These are phyloP conservation scores for Colletotrichum liaoningense DNA, from an alignment of 2,329 filamentous ascomycete genomes.

Conservation along the genomic window DNA sequence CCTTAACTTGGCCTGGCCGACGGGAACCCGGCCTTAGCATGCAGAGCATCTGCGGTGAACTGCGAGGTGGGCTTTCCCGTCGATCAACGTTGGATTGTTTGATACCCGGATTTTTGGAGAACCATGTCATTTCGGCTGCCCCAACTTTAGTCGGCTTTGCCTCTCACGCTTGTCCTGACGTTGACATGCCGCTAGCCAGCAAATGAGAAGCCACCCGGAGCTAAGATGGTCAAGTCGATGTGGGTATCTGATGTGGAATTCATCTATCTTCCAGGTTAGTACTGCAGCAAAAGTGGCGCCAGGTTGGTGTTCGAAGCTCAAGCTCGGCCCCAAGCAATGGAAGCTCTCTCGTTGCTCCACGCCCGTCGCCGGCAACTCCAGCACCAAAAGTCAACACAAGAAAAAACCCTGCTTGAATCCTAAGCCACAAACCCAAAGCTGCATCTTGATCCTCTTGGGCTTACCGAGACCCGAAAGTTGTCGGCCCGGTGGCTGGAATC, in stretches of 20 bases:
- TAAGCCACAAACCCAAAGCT: conserved; percentile 9
- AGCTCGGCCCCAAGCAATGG: background rate
- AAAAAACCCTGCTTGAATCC: background rate
- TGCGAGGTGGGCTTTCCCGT: background rate
- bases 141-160: background rate
- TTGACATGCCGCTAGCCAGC: conserved; percentile 14
- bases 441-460: background rate
- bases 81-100: background rate
- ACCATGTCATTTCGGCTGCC: conserved; percentile 1
- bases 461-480: background rate
- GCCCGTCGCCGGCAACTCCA: background rate
- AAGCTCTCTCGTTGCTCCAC: conserved; percentile 9
- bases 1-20: background rate
- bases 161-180: conserved; percentile 9
- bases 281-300: conserved; percentile 11
- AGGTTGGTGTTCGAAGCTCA: background rate
- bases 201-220: conserved; percentile 6
- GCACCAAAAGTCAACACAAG: background rate
- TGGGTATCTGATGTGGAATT: conserved; percentile 4
- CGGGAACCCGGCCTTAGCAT: no score
- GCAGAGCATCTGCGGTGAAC: background rate
- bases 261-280: background rate
- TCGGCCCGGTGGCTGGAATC: background rate
- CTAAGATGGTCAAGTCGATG: background rate
- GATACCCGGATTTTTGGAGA: background rate